These are phyloP conservation scores for Amphicarpaea edgeworthii DNA, from an alignment of 306 rosid species.

Conservation along the genomic window DNA sequence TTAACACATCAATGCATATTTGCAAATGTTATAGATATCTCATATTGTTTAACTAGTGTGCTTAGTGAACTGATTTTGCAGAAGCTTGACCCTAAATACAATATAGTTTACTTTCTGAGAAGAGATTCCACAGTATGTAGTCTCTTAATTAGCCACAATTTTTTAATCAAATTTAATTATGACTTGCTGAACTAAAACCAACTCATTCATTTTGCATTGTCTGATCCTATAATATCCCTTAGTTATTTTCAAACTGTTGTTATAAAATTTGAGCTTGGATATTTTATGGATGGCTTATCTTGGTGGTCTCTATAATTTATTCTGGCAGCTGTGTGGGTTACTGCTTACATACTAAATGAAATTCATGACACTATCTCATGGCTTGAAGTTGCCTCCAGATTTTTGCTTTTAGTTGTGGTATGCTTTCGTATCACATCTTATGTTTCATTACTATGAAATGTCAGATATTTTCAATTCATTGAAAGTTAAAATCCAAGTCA, in stretches of 20 bases:
- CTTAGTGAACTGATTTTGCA: slow-evolving; percentile 27
- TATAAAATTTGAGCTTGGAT: slow-evolving; percentile 18
- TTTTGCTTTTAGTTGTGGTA: slow-evolving; percentile 82
- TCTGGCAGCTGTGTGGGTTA: slow-evolving; percentile 81
- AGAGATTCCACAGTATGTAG: not conserved
- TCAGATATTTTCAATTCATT: slow-evolving; percentile 29
- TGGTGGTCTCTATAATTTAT: slow-evolving; percentile 37
- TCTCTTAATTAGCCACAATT: slow-evolving; percentile 1
- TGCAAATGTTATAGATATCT: slow-evolving; percentile 27
- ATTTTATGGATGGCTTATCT: slow-evolving; percentile 9
- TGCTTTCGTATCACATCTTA: slow-evolving; percentile 34
- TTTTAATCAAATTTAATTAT: slow-evolving; percentile 18
- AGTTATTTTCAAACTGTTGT: slow-evolving; percentile 21
- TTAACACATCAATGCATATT: slow-evolving; percentile 8
- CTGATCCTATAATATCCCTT: slow-evolving; percentile 4
- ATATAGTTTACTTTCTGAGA: slow-evolving; percentile 21
- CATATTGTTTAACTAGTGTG: slow-evolving; percentile 12
- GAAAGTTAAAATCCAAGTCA: slow-evolving; percentile 33
- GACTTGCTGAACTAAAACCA: not conserved
- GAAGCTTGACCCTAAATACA: slow-evolving; percentile 6
- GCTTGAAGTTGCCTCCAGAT: slow-evolving; percentile 89
- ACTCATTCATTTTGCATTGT: slow-evolving; percentile 32
- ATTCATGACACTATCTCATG: slow-evolving; percentile 81
- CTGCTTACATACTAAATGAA: slow-evolving; percentile 82
- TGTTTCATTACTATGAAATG: slow-evolving; percentile 30